A percentile compares a stretch with the other conserved stretches of the same genome.
phyloP scores from a whole-genome alignment of 106 monocot species.

The Hemerocallis citrina region DNA sequence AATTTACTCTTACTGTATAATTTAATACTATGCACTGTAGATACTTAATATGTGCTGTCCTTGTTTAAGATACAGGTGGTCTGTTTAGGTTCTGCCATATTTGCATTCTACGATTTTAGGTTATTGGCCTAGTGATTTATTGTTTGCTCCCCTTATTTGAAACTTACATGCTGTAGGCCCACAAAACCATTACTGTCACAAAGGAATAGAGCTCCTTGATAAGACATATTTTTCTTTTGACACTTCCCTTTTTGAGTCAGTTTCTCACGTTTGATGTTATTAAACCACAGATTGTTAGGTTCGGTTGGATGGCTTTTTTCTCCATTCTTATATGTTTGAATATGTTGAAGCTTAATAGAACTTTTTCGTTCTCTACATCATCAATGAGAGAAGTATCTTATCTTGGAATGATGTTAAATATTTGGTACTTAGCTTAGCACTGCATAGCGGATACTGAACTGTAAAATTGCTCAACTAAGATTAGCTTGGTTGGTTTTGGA shows the following conservation, averaged over 20 bases:
- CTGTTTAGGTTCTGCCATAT: conserved; percentile 1
- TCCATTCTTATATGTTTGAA: background rate
- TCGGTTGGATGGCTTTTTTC: background rate
- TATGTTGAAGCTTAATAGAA: background rate
- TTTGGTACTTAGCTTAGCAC: background rate
- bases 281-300: background rate
- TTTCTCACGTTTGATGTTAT: background rate
- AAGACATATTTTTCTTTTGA: background rate
- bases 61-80: background rate
- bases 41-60: too few species aligned
- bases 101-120: background rate
- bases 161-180: background rate
- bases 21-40: too few species aligned
- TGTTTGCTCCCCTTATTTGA: background rate
- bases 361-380: background rate
- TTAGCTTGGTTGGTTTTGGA: too few species aligned
- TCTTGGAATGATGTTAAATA: background rate
- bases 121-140: background rate
- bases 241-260: background rate
- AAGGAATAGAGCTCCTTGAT: background rate
- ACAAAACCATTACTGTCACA: background rate
- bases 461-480: background rate
- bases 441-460: too few species aligned
- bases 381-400: background rate
- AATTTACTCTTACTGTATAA: background rate